phyloP scores from a whole-genome alignment of 371 early-diverging fungal species.

The Synchytrium microbalum region DNA sequence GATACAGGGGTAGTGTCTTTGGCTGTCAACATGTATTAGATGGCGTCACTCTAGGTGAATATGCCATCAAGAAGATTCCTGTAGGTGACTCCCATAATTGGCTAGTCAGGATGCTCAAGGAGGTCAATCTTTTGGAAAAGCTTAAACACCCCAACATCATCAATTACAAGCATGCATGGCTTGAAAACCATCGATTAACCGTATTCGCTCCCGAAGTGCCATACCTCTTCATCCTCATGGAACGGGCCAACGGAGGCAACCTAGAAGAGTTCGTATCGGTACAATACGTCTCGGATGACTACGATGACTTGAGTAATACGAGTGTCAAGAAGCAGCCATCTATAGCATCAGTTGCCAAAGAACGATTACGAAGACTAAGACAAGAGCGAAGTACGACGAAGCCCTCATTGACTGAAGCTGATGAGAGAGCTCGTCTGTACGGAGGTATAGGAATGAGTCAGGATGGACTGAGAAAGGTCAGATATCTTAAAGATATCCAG shows the following conservation, averaged over 20 bases:
- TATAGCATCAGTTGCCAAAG: background rate
- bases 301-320: background rate
- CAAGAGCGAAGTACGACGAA: background rate
- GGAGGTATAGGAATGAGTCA: conserved; percentile 33
- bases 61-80: conserved; percentile 90
- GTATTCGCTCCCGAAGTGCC: conserved; percentile 84
- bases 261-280: conserved; percentile 78
- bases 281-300: conserved; percentile 20
- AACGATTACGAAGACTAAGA: background rate
- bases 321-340: background rate
- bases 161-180: conserved; percentile 79
- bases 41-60: conserved; percentile 50
- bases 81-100: conserved; percentile 85
- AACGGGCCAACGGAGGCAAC: conserved; percentile 93
- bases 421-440: background rate
- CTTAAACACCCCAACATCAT: conserved; percentile 86
- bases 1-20: conserved; percentile 84
- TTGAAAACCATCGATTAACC: conserved; percentile 72
- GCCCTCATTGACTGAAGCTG: background rate
- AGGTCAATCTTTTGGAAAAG: conserved; percentile 83
- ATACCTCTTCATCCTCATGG: conserved; percentile 93
- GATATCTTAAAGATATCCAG: conserved; percentile 53
- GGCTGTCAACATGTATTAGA: conserved; percentile 80
- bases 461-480: conserved; percentile 20
- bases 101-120: conserved; percentile 88